Conservation (phyloP, 1,284 basidiomycete species). For the Tilletia walkeri region DNA sequence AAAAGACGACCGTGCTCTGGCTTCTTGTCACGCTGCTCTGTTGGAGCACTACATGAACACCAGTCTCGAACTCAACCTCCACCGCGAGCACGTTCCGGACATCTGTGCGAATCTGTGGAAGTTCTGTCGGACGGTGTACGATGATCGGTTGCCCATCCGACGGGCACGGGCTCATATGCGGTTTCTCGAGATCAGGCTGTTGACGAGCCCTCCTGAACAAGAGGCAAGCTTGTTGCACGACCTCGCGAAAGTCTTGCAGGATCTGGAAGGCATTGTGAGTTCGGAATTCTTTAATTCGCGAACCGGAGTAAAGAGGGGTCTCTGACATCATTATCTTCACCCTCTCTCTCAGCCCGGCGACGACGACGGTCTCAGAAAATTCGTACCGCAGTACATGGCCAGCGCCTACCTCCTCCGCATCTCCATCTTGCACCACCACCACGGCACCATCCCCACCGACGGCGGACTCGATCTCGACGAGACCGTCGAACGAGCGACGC, state of each 20-base stretch:
- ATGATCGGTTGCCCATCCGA: background rate
- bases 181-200: slow-evolving; percentile 19
- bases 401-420: slow-evolving; percentile 14
- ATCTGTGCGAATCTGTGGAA: no score
- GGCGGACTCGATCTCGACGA: slow-evolving; percentile 18
- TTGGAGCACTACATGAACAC: slow-evolving; percentile 14
- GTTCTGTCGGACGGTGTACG: background rate
- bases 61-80: background rate
- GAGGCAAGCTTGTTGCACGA: background rate
- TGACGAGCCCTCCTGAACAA: slow-evolving; percentile 19
- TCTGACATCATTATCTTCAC: background rate
- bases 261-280: slow-evolving; percentile 7
- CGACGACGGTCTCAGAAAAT: slow-evolving; percentile 27
- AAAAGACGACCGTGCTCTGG: no score
- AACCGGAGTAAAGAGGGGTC: no score
- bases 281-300: background rate
- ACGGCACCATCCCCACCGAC: slow-evolving; percentile 21
- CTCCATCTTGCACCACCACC: background rate
- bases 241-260: background rate
- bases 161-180: background rate
- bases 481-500: slow-evolving; percentile 29
- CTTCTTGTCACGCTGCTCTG: background rate
- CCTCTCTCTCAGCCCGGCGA: slow-evolving; percentile 5
- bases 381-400: slow-evolving; percentile 31
- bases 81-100: background rate